Evolutionary conservation across 441 rosid genomes (phyloP).

Genomic region (Populus hybrid): DNA sequence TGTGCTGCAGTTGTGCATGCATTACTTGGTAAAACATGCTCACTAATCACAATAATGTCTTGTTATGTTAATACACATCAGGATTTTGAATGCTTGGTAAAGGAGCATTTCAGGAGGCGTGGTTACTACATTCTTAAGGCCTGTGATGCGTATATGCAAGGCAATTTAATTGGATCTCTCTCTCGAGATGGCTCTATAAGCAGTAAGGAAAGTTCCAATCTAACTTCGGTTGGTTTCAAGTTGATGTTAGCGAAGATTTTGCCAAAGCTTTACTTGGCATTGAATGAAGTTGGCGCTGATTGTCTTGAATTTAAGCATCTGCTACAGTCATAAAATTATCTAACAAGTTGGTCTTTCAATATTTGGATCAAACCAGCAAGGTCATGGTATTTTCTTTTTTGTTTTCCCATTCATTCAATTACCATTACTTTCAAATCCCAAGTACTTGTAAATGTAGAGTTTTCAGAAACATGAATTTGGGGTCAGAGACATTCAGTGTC

Average conservation of each 20-base stretch:
- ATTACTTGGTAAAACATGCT: background rate
- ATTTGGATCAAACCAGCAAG: conserved; percentile 27
- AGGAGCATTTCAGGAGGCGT: conserved; percentile 74
- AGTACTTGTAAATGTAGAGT: conserved; percentile 18
- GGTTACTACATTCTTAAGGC: conserved; percentile 88
- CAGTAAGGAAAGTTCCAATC: conserved; percentile 41
- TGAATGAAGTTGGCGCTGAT: conserved; percentile 73
- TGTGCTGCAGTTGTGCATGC: background rate
- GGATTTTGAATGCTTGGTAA: conserved; percentile 79
- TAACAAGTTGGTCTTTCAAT: conserved; percentile 7
- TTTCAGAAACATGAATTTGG: background rate
- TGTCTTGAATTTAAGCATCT: conserved; percentile 69
- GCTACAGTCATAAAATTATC: conserved; percentile 35
- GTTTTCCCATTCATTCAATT: conserved; percentile 1
- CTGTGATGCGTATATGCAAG: conserved; percentile 87
- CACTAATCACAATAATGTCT: background rate
- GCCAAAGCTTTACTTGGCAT: conserved; percentile 63
- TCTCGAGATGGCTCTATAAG: conserved; percentile 52
- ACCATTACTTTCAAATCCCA: conserved; percentile 20
- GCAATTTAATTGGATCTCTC: conserved; percentile 83
- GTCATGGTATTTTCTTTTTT: conserved; percentile 4
- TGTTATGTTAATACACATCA: conserved; percentile 14
- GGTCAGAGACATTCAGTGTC: background rate
- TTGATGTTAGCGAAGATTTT: conserved; percentile 83
- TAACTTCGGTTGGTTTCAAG: conserved; percentile 90